phyloP scores from a whole-genome alignment of 2,329 filamentous ascomycete genomes.

The Thielaviopsis euricoi region DNA sequence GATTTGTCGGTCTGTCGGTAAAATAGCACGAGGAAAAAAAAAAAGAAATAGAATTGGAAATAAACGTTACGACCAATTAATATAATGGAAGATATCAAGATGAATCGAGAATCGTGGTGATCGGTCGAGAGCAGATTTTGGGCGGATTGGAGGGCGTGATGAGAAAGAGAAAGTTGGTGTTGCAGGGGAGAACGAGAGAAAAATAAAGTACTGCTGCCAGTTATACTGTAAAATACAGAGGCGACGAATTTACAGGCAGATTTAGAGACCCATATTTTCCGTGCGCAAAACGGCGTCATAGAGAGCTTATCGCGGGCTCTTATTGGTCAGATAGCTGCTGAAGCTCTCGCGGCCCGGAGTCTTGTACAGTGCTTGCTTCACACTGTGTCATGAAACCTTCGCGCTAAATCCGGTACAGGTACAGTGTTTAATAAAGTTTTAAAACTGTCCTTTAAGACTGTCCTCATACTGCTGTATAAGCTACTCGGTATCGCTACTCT shows the following conservation, averaged over 20 bases:
- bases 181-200: background rate
- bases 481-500: too few species aligned
- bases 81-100: background rate
- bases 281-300: slow-evolving; percentile 6
- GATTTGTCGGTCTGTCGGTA: background rate
- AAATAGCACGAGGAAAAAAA: background rate
- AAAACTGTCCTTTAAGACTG: background rate
- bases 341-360: background rate
- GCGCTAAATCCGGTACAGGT: too few species aligned
- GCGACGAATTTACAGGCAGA: background rate
- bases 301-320: background rate
- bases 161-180: background rate
- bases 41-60: background rate
- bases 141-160: background rate
- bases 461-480: too few species aligned
- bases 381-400: background rate
- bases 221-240: background rate
- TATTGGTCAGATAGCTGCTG: background rate
- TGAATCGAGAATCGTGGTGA: background rate
- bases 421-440: background rate
- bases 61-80: background rate
- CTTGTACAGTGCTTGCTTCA: slow-evolving; percentile 11
- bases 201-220: background rate
- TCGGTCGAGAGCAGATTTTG: background rate
- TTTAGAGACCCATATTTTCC: background rate